Percentiles rank a stretch among this genome's conserved stretches.
Evolutionary conservation across 1,284 basidiomycete genomes (phyloP).

Genomic region (Moesziomyces aphidis): DNA sequence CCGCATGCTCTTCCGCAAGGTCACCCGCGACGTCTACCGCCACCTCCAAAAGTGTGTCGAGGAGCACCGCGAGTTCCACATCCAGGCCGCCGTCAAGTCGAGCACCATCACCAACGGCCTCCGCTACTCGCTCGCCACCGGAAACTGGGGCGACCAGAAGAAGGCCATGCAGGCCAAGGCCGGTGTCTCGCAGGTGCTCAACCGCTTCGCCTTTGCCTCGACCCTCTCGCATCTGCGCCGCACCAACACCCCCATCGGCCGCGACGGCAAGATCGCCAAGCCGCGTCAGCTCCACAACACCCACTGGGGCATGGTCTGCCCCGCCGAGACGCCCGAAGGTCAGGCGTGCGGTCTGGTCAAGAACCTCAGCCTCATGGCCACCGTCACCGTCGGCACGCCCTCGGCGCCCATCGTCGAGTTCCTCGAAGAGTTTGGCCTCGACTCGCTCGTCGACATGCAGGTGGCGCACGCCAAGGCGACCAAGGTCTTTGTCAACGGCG

Average conservation of each 20-base stretch:
- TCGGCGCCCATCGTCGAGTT: constrained; percentile 98
- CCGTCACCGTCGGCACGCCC: constrained; percentile 96
- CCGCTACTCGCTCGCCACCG: constrained; percentile 97
- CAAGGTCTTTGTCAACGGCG: constrained; percentile 99
- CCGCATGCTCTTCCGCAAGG: constrained; percentile 95
- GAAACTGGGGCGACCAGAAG: constrained; percentile 98
- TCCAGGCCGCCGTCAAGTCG: constrained; percentile 88
- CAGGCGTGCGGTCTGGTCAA: constrained; percentile 99
- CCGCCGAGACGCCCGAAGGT: constrained; percentile 98
- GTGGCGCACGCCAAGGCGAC: constrained; percentile 71
- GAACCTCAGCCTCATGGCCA: constrained; percentile 96
- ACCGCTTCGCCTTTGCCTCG: constrained; percentile 98
- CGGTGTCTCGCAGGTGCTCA: constrained; percentile 98
- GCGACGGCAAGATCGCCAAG: constrained; percentile 99
- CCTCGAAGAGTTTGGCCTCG: constrained; percentile 89
- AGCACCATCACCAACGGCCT: constrained; percentile 98
- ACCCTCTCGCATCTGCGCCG: constrained; percentile 97
- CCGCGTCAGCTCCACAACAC: constrained; percentile 99
- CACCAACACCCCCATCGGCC: constrained; percentile 96
- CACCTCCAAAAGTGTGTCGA: constrained; percentile 96
- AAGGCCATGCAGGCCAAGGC: constrained; percentile 96
- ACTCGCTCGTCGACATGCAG: constrained; percentile 64
- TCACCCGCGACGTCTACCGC: constrained; percentile 96
- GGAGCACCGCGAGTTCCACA: constrained; percentile 93
- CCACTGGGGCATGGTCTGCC: constrained; percentile 98